Conservation (phyloP, 1,284 basidiomycete species). For the Volvariella volvacea region DNA sequence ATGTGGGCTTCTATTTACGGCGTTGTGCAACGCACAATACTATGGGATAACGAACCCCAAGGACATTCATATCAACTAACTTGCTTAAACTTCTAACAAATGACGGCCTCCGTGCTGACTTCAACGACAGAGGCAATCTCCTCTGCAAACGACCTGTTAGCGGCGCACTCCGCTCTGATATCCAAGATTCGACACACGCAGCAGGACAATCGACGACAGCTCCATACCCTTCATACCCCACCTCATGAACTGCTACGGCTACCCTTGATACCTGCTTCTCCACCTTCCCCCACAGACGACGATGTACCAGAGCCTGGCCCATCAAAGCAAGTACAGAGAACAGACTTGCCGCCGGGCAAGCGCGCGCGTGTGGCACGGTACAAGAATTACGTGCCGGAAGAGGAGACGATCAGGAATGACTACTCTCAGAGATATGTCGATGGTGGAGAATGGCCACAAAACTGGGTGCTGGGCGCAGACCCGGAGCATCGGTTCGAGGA, state of each 20-base stretch:
- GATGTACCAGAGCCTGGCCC: conserved; percentile 18
- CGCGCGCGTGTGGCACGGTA: conserved; percentile 63
- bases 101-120: conserved; percentile 9
- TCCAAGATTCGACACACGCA: conserved; percentile 29
- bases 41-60: background rate
- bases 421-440: conserved; percentile 89
- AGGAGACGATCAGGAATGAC: conserved; percentile 94
- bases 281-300: conserved; percentile 27
- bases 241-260: conserved; percentile 21
- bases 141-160: conserved; percentile 31
- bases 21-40: background rate
- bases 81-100: background rate
- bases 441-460: conserved; percentile 85
- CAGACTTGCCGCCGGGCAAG: conserved; percentile 64
- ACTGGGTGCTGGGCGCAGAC: conserved; percentile 84
- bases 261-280: conserved; percentile 22
- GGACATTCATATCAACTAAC: background rate
- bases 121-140: conserved; percentile 24
- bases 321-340: conserved; percentile 24
- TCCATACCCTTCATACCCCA: conserved; percentile 22
- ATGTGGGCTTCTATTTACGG: too few species aligned
- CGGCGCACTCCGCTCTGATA: conserved; percentile 32
- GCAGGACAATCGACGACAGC: conserved; percentile 25
- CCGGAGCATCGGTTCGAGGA: conserved; percentile 88
- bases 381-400: conserved; percentile 77